phyloP scores from a whole-genome alignment of 352 stramenopile species.

The Pythium graminicola region DNA sequence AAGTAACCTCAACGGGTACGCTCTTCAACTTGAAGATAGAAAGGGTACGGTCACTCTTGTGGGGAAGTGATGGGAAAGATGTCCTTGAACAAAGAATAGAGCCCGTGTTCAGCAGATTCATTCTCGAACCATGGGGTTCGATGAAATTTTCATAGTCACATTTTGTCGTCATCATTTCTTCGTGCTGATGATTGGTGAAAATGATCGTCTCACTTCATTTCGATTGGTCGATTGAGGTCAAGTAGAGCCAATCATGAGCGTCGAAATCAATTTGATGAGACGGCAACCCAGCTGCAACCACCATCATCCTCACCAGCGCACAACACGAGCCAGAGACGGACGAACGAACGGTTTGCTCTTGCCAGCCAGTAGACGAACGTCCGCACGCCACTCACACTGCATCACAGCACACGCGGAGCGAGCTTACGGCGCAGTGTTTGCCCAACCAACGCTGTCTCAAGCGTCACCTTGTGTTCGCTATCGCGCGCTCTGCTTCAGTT shows the following conservation, averaged over 20 bases:
- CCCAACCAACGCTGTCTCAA: too few relatives aligned
- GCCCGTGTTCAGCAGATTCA: not conserved
- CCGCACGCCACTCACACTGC: not conserved
- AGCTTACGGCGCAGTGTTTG: slow-evolving; percentile 18
- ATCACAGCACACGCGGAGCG: not conserved
- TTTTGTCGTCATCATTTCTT: slow-evolving; percentile 1
- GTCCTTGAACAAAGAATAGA: not conserved
- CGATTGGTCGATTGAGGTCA: not conserved
- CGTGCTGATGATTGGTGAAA: slow-evolving; percentile 2
- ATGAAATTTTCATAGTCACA: not conserved
- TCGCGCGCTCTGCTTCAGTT: slow-evolving; percentile 1
- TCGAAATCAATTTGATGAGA: slow-evolving; percentile 13
- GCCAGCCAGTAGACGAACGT: slow-evolving; percentile 8
- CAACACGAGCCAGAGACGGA: not conserved
- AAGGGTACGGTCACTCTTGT: not conserved
- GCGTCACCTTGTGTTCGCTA: too few relatives aligned
- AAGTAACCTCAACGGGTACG: not conserved
- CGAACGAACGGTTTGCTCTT: not conserved
- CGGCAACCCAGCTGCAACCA: slow-evolving; percentile 8
- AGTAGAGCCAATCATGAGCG: not conserved
- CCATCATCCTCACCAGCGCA: not conserved
- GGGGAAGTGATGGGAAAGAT: not conserved
- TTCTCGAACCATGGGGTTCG: too few relatives aligned
- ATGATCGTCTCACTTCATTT: not conserved
- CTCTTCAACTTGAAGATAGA: slow-evolving; percentile 1